Evolutionary conservation across 805 yeast genomes (phyloP).

Genomic region (Komagataella pastoris): DNA sequence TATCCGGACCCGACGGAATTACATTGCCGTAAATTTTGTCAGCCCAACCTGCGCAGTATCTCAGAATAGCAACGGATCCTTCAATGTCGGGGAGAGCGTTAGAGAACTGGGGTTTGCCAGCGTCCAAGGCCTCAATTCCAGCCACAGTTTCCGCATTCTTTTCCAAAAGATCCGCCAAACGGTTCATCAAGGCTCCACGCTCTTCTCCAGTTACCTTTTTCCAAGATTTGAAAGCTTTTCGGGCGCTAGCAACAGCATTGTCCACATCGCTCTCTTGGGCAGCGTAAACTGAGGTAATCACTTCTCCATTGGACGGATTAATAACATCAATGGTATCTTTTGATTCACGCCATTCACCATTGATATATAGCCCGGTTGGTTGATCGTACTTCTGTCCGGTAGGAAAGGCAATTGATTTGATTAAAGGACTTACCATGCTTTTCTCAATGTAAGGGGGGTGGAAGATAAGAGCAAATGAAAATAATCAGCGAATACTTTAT

Average conservation of each 20-base stretch:
- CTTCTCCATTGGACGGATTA: conserved; percentile 36
- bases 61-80: conserved; percentile 28
- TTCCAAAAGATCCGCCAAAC: conserved; percentile 38
- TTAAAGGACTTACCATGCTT: background rate
- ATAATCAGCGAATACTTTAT: background rate
- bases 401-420: conserved; percentile 16
- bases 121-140: conserved; percentile 33
- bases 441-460: background rate
- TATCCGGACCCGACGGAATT: conserved; percentile 23
- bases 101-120: conserved; percentile 36
- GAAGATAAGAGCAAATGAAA: background rate
- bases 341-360: conserved; percentile 35
- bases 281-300: conserved; percentile 30
- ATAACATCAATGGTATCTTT: conserved; percentile 24
- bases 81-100: conserved; percentile 38
- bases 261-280: conserved; percentile 35
- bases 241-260: conserved; percentile 35
- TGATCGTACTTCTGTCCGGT: conserved; percentile 35
- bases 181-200: conserved; percentile 25
- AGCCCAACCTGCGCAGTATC: conserved; percentile 52
- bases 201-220: conserved; percentile 26
- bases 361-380: conserved; percentile 52
- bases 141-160: conserved; percentile 34
- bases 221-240: conserved; percentile 33
- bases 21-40: conserved; percentile 36